Percentiles rank a stretch among this genome's conserved stretches.
Conservation (phyloP, 2,329 filamentous ascomycete species). For the Fusarium pilosicola region DNA sequence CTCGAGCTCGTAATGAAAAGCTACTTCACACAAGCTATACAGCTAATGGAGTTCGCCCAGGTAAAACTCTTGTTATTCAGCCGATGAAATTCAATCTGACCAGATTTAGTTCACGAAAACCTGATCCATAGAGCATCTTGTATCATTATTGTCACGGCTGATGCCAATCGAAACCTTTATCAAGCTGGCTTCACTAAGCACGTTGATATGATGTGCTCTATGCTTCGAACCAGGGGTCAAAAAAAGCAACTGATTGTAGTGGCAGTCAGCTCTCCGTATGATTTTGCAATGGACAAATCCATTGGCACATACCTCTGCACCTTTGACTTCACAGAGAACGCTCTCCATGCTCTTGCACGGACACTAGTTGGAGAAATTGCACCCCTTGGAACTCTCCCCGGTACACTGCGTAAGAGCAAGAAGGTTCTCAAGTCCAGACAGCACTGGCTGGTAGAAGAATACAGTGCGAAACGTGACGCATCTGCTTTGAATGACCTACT, state of each 20-base stretch:
- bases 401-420: constrained; percentile 86
- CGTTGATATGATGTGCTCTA: constrained; percentile 92
- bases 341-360: constrained; percentile 84
- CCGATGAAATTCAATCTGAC: neutral
- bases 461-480: constrained; percentile 81
- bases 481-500: constrained; percentile 80
- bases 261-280: constrained; percentile 93
- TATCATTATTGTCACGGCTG: constrained; percentile 90
- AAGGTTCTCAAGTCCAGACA: constrained; percentile 90
- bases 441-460: constrained; percentile 93
- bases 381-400: constrained; percentile 69
- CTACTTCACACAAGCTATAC: constrained; percentile 95
- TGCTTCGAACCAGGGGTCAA: constrained; percentile 78
- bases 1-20: constrained; percentile 84
- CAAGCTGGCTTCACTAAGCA: constrained; percentile 96
- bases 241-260: constrained; percentile 93
- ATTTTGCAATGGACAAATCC: constrained; percentile 91
- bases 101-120: constrained; percentile 78
- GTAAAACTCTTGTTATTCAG: constrained; percentile 46
- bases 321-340: constrained; percentile 95
- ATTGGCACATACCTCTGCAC: constrained; percentile 96
- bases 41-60: constrained; percentile 86
- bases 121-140: constrained; percentile 88
- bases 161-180: constrained; percentile 93
- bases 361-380: constrained; percentile 81